Evolutionary conservation across 2,329 filamentous ascomycete species (phyloP).

Genomic region (Tolypocladium ovalisporum): DNA sequence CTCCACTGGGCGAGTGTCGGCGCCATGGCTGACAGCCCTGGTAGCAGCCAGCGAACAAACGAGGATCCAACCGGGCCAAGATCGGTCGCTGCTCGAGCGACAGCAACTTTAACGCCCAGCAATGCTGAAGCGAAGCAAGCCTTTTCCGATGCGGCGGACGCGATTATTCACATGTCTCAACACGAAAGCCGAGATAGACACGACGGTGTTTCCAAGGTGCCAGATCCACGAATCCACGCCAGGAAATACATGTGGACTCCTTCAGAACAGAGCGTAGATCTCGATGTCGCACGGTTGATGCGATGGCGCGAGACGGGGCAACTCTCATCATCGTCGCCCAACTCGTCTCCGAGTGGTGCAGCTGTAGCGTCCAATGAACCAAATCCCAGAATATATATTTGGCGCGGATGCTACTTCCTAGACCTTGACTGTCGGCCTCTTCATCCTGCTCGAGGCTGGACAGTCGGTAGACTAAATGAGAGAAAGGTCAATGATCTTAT

Average conservation of each 20-base stretch:
- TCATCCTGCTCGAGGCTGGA: not conserved
- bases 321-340: not conserved
- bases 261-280: not conserved
- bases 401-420: not conserved
- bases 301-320: not conserved
- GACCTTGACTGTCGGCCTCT: not conserved
- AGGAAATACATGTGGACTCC: not conserved
- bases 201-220: not conserved
- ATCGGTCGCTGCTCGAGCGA: not conserved
- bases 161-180: not conserved
- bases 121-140: not conserved
- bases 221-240: not conserved
- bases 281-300: not conserved
- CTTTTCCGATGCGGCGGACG: not conserved
- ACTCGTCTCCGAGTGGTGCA: not conserved
- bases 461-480: not conserved
- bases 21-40: not conserved
- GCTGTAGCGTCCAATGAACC: not conserved
- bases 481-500: not conserved
- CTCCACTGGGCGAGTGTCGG: not conserved
- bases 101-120: not conserved
- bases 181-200: not conserved
- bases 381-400: not conserved
- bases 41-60: not conserved
- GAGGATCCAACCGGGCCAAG: not conserved